Evolutionary conservation across 2,329 filamentous ascomycete species (phyloP), one percentile per base, ranked within the genome.

Genomic region (Xylariaceae sp.): DNA sequence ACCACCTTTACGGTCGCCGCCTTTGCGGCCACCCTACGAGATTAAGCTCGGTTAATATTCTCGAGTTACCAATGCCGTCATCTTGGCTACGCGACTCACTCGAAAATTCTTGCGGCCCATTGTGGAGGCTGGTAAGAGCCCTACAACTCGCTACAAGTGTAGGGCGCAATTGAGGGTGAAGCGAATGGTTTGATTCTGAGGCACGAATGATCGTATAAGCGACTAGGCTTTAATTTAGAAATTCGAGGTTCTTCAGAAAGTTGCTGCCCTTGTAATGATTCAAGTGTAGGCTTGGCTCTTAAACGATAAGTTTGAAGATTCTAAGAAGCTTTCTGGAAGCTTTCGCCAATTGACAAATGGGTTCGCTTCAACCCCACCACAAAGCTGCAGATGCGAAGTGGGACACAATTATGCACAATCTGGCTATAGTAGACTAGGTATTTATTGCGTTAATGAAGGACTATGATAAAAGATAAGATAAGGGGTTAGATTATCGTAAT

Each of bases 41-140:
- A 26, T 33, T 41, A 33, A 27, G 6, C 37, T 55, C 18, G 53
- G 51, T 41, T 23, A 20, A n/a, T 26, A 16, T 16, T 16, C 41
- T 40, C 8, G 6, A 26, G 11, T 27, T 10, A 20, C 20, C 11
- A 26, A 11, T 20, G 13, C 15, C 16, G 8, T 40, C 13, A 11
- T n/a, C n/a, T 20, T 18, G 11, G 24, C 13, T 8, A n/a, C 11
- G 36, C 13, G 15, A 59, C 65, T 49, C 62, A 69, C 66, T 53
- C 66, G 58, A 39, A 64, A 61, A 32, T 65, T 63, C 36, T 65
- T 67, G 49, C 66, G 65, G 41, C 65, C 65, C 66, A 68, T 69
- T 8, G 21, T 58, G 24, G 29, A 36, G 18, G 16, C 7, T 18
- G 10, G 27, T 13, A 30, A 7, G 27, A 8, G 27, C 27, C 7